These are phyloP conservation scores for Ustanciosporium gigantosporum DNA, from an alignment of 1,284 basidiomycete genomes.

Conservation along the genomic window DNA sequence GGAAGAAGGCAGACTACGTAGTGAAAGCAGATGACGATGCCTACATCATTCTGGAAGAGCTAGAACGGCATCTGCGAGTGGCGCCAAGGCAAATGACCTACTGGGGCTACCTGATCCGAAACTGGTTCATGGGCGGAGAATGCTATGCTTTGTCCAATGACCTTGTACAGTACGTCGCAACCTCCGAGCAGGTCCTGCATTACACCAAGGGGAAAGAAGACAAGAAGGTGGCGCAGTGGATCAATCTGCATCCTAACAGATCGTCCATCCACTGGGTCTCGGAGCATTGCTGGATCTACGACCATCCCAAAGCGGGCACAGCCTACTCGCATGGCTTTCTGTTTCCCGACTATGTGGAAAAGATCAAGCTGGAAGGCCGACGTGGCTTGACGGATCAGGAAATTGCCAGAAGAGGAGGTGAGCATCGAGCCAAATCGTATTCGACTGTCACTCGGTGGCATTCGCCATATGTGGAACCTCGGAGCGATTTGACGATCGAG, in stretches of 20 bases:
- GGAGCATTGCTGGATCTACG: slow-evolving; percentile 96
- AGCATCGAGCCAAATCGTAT: slow-evolving; percentile 69
- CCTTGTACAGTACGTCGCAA: slow-evolving; percentile 84
- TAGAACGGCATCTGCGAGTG: slow-evolving; percentile 57
- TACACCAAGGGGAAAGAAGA: slow-evolving; percentile 86
- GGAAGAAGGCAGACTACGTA: slow-evolving; percentile 60
- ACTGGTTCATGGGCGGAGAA: slow-evolving; percentile 94
- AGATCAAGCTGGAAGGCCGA: slow-evolving; percentile 65
- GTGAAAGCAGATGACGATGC: slow-evolving; percentile 60
- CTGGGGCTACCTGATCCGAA: slow-evolving; percentile 76
- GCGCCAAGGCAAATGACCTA: slow-evolving; percentile 53
- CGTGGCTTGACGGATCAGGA: slow-evolving; percentile 62
- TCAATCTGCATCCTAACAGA: slow-evolving; percentile 81
- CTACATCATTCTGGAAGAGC: slow-evolving; percentile 55
- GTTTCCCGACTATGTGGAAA: slow-evolving; percentile 85
- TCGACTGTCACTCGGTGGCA: slow-evolving; percentile 88
- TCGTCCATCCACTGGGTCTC: slow-evolving; percentile 82
- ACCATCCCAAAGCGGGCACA: slow-evolving; percentile 90
- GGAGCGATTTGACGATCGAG: slow-evolving; percentile 70
- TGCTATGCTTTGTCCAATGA: slow-evolving; percentile 88
- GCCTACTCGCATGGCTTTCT: slow-evolving; percentile 89
- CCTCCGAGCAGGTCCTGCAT: slow-evolving; percentile 71
- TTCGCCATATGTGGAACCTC: slow-evolving; percentile 74
- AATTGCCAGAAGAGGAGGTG: slow-evolving; percentile 56
- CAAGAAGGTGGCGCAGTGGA: slow-evolving; percentile 90